A percentile compares a stretch with the other conserved stretches of the same genome.
These are phyloP conservation scores for Aspergillus coremiiformis DNA, from an alignment of 495 filamentous ascomycete species.

Conservation along the genomic window DNA sequence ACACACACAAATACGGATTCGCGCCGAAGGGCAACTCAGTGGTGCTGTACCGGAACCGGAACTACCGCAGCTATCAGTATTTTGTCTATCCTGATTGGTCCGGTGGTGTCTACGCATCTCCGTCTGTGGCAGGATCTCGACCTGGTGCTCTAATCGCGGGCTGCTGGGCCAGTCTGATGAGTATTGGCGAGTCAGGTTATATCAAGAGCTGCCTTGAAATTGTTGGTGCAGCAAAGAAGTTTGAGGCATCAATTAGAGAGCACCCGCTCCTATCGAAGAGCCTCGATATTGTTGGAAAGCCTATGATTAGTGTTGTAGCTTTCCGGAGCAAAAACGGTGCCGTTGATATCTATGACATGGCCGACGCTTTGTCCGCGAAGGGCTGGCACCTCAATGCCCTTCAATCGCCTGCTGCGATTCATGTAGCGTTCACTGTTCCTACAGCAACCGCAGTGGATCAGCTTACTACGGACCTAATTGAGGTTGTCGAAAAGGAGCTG, in stretches of 20 bases:
- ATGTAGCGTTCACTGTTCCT: conserved; percentile 90
- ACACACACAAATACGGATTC: conserved; percentile 99
- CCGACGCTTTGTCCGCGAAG: conserved; percentile 68
- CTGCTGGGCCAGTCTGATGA: conserved; percentile 88
- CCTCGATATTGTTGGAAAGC: conserved; percentile 74
- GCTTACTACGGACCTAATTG: conserved; percentile 69
- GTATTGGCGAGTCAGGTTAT: conserved; percentile 83
- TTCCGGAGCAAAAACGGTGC: conserved; percentile 62
- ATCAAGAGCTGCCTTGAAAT: conserved; percentile 77
- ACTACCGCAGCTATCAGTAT: conserved; percentile 82
- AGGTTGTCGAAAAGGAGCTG: conserved; percentile 69
- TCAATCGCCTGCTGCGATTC: conserved; percentile 87
- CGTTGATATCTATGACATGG: conserved; percentile 81
- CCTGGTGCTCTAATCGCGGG: conserved; percentile 90
- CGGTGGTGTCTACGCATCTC: conserved; percentile 92
- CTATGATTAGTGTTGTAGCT: conserved; percentile 83
- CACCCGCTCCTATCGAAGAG: conserved; percentile 59
- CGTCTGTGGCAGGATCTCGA: conserved; percentile 80
- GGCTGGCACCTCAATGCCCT: conserved; percentile 97
- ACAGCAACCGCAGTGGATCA: conserved; percentile 71
- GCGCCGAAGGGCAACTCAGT: conserved; percentile 95
- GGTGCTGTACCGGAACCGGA: conserved; percentile 74
- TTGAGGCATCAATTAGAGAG: conserved; percentile 65
- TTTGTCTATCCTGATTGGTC: conserved; percentile 93
- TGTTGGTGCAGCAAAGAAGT: conserved; percentile 76